These are phyloP conservation scores for Hymenoscyphus albidus DNA, from an alignment of 2,329 filamentous ascomycete genomes.

Conservation along the genomic window DNA sequence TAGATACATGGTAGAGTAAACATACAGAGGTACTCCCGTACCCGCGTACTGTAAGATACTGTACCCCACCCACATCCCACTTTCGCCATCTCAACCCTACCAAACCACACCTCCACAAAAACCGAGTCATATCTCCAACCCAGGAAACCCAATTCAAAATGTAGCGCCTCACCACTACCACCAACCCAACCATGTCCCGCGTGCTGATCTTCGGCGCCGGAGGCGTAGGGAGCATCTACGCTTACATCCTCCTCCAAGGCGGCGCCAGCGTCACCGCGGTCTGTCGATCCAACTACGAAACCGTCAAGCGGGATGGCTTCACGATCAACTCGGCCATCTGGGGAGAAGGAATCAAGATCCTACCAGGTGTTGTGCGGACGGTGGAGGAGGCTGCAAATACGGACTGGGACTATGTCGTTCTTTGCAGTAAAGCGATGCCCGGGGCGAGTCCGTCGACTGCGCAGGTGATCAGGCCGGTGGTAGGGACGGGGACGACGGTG, in stretches of 20 bases:
- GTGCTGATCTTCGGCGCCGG: slow-evolving; percentile 35
- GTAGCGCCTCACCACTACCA: neutral
- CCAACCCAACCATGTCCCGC: slow-evolving; percentile 6
- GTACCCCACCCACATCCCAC: too few species aligned
- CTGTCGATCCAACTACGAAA: slow-evolving; percentile 35
- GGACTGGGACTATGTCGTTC: slow-evolving; percentile 24
- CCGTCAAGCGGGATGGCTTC: slow-evolving; percentile 23
- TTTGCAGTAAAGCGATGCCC: slow-evolving; percentile 24
- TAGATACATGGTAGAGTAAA: too few species aligned
- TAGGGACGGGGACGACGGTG: slow-evolving; percentile 47
- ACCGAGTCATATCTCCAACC: neutral
- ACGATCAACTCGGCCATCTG: slow-evolving; percentile 23
- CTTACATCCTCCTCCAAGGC: slow-evolving; percentile 30
- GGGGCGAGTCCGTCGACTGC: slow-evolving; percentile 17
- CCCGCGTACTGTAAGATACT: too few species aligned
- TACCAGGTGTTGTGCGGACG: slow-evolving; percentile 20
- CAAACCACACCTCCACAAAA: too few species aligned
- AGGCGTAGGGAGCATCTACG: slow-evolving; percentile 32
- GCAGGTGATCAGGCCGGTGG: slow-evolving; percentile 29
- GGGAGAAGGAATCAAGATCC: slow-evolving; percentile 16
- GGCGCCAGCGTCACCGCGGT: slow-evolving; percentile 30
- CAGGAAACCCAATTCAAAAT: neutral
- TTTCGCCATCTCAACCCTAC: too few species aligned
- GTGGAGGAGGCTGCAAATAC: slow-evolving; percentile 17
- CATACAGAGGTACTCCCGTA: too few species aligned